A percentile compares a stretch with the other conserved stretches of the same genome.
phyloP scores from a whole-genome alignment of 2,329 filamentous ascomycete genomes.

The Graphilbum sp. region DNA sequence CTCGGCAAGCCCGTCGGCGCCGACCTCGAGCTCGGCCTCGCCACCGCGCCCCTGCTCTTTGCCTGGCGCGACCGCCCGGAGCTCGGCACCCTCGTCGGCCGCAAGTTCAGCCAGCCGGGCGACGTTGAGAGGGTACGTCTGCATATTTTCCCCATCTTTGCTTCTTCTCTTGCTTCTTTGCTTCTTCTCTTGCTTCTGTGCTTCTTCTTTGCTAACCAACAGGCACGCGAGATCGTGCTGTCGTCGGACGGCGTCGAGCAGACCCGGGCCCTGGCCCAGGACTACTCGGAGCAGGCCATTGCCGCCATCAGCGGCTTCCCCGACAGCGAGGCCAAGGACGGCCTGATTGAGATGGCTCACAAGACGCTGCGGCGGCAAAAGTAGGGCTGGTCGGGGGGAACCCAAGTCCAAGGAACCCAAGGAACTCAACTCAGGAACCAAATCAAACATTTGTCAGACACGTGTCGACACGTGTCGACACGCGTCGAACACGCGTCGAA shows the following conservation, averaged over 20 bases:
- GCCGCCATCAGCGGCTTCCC: conserved; percentile 72
- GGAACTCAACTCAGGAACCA: no score
- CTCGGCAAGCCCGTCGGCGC: conserved; percentile 91
- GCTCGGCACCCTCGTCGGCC: conserved; percentile 73
- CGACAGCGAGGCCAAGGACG: conserved; percentile 85
- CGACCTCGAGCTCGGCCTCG: conserved; percentile 81
- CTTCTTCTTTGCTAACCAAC: conserved; percentile 7
- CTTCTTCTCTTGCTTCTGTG: not conserved
- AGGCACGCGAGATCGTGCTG: conserved; percentile 79
- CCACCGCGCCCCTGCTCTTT: conserved; percentile 85
- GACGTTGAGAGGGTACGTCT: conserved; percentile 65
- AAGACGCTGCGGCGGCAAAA: conserved; percentile 85
- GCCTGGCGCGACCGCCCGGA: conserved; percentile 84
- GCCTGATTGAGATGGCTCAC: conserved; percentile 81
- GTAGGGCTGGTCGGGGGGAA: conserved; percentile 28
- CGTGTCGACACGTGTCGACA: no score
- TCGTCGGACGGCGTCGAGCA: conserved; percentile 80
- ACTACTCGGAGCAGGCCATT: conserved; percentile 80
- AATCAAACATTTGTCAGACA: no score
- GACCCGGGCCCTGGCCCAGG: conserved; percentile 75
- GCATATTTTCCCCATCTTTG: not conserved
- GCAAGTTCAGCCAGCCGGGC: conserved; percentile 72
- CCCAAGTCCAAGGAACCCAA: no score
- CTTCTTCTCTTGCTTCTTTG: not conserved
- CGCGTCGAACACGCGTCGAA: no score